A percentile compares a stretch with the other conserved stretches of the same genome.
Conservation (phyloP, 371 early-diverging fungal genomes). For the Mucor piriformis region DNA sequence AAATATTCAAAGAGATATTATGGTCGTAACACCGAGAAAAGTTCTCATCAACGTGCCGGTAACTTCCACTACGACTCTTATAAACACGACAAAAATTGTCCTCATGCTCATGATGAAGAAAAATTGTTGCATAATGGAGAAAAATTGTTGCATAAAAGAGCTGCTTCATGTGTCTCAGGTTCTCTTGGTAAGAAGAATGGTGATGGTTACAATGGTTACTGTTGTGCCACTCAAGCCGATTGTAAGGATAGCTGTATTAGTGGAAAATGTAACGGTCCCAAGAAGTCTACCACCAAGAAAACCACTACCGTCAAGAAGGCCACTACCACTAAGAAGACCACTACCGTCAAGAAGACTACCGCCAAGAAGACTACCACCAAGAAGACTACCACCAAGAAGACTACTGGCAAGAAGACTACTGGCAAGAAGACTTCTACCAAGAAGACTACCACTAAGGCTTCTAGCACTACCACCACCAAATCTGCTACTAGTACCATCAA, state of each 20-base stretch:
- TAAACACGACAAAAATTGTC: slow-evolving; percentile 25
- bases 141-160: slow-evolving; percentile 1
- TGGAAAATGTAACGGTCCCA: slow-evolving; percentile 6
- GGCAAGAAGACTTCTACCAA: no score
- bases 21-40: slow-evolving; percentile 21
- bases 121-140: background rate
- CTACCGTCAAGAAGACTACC: no score
- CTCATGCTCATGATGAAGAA: slow-evolving; percentile 3
- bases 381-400: no score
- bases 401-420: no score
- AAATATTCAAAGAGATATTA: no score
- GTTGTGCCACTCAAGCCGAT: slow-evolving; percentile 2
- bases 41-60: slow-evolving; percentile 16
- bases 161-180: background rate
- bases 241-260: slow-evolving; percentile 3
- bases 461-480: no score
- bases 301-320: background rate
- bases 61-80: slow-evolving; percentile 18
- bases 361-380: no score
- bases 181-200: slow-evolving; percentile 1
- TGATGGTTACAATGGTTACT: slow-evolving; percentile 9
- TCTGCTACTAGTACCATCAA: no score
- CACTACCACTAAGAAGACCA: background rate
- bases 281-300: background rate
- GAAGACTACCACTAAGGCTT: no score